Percentiles rank a stretch among this genome's conserved stretches.
Evolutionary conservation across 805 yeast species (phyloP).

Genomic region (Saccharomyces eubayanus): DNA sequence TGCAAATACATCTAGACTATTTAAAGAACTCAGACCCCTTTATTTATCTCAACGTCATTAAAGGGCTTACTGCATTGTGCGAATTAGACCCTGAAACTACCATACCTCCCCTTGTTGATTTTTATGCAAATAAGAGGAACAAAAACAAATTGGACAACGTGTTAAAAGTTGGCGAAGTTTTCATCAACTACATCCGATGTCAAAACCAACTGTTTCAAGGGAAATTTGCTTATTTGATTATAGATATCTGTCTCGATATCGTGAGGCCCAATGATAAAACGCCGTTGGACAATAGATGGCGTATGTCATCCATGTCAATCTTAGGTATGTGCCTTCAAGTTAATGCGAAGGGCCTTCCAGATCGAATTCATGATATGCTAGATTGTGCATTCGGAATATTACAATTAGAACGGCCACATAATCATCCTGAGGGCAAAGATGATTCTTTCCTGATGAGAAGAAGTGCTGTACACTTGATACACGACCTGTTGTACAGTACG

Average conservation of each 20-base stretch:
- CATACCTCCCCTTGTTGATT: constrained; percentile 31
- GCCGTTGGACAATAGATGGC: constrained; percentile 44
- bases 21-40: constrained; percentile 78
- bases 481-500: constrained; percentile 46
- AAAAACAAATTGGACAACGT: constrained; percentile 49
- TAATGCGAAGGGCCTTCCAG: constrained; percentile 45
- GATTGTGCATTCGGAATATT: constrained; percentile 76
- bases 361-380: constrained; percentile 45
- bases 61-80: constrained; percentile 60
- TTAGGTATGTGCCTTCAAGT: constrained; percentile 62
- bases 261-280: constrained; percentile 29
- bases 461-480: constrained; percentile 61
- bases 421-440: constrained; percentile 31
- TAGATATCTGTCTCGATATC: constrained; percentile 36
- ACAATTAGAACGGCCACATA: constrained; percentile 39
- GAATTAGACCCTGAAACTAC: constrained; percentile 35
- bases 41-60: constrained; percentile 75
- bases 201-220: constrained; percentile 45
- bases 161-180: constrained; percentile 76
- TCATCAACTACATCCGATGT: constrained; percentile 48
- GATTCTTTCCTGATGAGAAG: constrained; percentile 49
- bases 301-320: constrained; percentile 84
- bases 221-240: constrained; percentile 35
- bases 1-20: constrained; percentile 54
- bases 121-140: constrained; percentile 33